phyloP scores from a whole-genome alignment of 2,329 filamentous ascomycete genomes.

The Elsinoe australis region DNA sequence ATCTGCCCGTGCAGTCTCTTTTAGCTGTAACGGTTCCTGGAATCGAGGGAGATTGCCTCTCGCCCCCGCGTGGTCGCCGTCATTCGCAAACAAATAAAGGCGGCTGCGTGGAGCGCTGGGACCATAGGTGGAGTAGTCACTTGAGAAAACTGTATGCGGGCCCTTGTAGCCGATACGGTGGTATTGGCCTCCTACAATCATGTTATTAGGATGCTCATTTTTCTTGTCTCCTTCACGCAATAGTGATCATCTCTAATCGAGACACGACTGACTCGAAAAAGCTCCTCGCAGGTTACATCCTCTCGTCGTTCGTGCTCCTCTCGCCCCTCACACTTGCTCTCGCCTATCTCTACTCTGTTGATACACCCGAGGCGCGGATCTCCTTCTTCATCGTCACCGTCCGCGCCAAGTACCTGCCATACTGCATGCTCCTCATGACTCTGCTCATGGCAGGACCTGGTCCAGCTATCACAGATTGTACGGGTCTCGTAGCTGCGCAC shows the following conservation, averaged over 20 bases:
- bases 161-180: slow-evolving; percentile 46
- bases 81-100: slow-evolving; percentile 45
- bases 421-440: slow-evolving; percentile 67
- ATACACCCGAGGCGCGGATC: slow-evolving; percentile 68
- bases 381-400: slow-evolving; percentile 78
- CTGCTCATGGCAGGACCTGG: slow-evolving; percentile 58
- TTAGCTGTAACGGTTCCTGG: slow-evolving; percentile 50
- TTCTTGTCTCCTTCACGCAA: too few species aligned
- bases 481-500: slow-evolving; percentile 81
- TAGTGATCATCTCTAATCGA: neutral
- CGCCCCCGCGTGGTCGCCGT: slow-evolving; percentile 40
- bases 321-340: slow-evolving; percentile 66
- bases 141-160: slow-evolving; percentile 43
- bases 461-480: slow-evolving; percentile 56
- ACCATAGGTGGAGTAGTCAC: slow-evolving; percentile 43
- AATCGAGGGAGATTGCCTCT: slow-evolving; percentile 48
- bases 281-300: slow-evolving; percentile 36
- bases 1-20: slow-evolving; percentile 47
- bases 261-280: slow-evolving; percentile 17
- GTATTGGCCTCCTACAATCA: slow-evolving; percentile 58
- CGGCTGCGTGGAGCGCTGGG: slow-evolving; percentile 41
- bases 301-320: slow-evolving; percentile 47
- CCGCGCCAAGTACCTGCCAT: slow-evolving; percentile 72
- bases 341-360: slow-evolving; percentile 76
- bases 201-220: slow-evolving; percentile 26